A percentile compares a stretch with the other conserved stretches of the same genome.
phyloP scores from a whole-genome alignment of 1,139 yeast species.

The Pichia sp. region DNA sequence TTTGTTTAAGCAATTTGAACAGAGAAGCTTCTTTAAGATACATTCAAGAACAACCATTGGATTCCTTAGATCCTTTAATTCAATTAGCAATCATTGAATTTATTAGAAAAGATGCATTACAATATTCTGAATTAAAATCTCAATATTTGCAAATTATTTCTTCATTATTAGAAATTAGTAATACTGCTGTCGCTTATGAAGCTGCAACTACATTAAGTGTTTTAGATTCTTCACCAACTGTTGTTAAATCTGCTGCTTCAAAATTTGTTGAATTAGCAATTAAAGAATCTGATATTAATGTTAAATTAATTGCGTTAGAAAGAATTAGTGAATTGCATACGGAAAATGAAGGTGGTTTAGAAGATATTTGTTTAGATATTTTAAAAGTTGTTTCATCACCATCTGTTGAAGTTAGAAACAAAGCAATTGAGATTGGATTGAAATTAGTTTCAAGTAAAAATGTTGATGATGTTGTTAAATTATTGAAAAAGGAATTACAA shows the following conservation, averaged over 20 bases:
- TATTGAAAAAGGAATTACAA: conserved; percentile 86
- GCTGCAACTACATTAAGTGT: conserved; percentile 82
- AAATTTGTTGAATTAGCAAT: conserved; percentile 86
- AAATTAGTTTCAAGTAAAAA: conserved; percentile 79
- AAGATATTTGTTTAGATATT: conserved; percentile 80
- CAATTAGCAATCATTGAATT: conserved; percentile 91
- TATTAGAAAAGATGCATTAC: conserved; percentile 72
- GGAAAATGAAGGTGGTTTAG: conserved; percentile 76
- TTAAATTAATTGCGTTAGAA: conserved; percentile 85
- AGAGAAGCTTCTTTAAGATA: conserved; percentile 81
- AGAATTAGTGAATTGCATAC: conserved; percentile 72
- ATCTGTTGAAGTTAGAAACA: conserved; percentile 84
- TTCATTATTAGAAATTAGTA: conserved; percentile 64
- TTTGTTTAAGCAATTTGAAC: conserved; percentile 75
- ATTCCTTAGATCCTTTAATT: conserved; percentile 72
- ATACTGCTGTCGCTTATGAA: conserved; percentile 81
- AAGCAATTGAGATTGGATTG: conserved; percentile 78
- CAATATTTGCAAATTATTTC: conserved; percentile 69
- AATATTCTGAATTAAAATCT: conserved; percentile 56
- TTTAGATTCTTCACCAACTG: conserved; percentile 62
- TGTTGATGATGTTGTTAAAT: conserved; percentile 88
- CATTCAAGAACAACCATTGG: conserved; percentile 67
- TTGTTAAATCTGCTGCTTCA: conserved; percentile 68
- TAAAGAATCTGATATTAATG: conserved; percentile 89
- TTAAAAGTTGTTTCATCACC: conserved; percentile 80